phyloP scores from a whole-genome alignment of 2,329 filamentous ascomycete genomes.

The Fusarium beomiforme region DNA sequence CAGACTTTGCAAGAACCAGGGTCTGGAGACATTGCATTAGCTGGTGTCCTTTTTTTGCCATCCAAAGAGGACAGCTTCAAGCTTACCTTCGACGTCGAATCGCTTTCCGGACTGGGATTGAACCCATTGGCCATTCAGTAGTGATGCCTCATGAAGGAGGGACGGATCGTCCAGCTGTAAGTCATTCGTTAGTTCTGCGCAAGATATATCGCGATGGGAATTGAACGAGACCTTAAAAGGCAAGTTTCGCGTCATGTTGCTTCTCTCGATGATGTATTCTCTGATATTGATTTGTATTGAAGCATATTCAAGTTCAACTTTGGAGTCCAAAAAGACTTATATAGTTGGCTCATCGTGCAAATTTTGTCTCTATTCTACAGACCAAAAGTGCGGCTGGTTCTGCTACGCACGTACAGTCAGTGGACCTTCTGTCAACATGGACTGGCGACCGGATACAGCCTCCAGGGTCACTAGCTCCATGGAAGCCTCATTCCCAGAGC shows the following conservation, averaged over 20 bases:
- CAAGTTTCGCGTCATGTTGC: not conserved
- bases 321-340: not conserved
- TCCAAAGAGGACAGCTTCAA: accelerated
- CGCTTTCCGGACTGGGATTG: not conserved
- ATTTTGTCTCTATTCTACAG: accelerated
- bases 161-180: not conserved
- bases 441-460: not conserved
- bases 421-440: no score
- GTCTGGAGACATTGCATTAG: not conserved
- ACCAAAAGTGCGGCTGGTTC: not conserved
- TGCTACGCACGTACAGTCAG: no score
- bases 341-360: not conserved
- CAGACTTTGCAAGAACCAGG: not conserved
- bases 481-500: not conserved
- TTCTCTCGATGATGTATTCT: not conserved
- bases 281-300: no score
- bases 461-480: no score
- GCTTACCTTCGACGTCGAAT: not conserved
- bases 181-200: accelerated
- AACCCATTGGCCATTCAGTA: not conserved
- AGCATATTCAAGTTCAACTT: accelerated
- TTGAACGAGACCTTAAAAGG: not conserved
- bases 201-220: accelerated
- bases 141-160: not conserved
- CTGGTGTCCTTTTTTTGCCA: not conserved